These are phyloP conservation scores for Blumeriella jaapii DNA, from an alignment of 2,329 filamentous ascomycete species.

Conservation along the genomic window DNA sequence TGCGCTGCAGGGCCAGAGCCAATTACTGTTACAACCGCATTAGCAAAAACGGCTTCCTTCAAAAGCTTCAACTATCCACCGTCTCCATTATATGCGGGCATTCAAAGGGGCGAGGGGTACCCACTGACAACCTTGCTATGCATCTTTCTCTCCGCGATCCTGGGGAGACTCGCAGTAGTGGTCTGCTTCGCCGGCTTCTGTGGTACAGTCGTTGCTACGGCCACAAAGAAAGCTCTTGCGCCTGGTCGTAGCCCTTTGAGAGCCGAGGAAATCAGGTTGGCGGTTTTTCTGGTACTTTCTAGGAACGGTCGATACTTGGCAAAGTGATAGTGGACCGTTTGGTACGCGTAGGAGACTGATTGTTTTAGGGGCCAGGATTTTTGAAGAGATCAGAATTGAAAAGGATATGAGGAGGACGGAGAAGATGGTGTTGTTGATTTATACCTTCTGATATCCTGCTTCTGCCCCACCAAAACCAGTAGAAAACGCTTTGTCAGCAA, in stretches of 20 bases:
- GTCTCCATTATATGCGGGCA: neutral
- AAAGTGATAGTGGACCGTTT: no score
- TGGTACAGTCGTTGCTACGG: constrained; percentile 53
- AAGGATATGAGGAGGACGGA: no score
- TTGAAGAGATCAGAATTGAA: no score
- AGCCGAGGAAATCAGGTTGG: constrained; percentile 86
- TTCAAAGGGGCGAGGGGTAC: constrained; percentile 28
- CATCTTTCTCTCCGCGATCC: constrained; percentile 48
- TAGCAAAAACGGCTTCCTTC: no score
- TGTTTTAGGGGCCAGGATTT: no score
- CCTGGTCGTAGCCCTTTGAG: constrained; percentile 61
- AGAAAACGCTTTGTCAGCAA: no score
- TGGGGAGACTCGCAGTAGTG: constrained; percentile 19
- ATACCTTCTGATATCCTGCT: no score
- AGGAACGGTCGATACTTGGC: neutral
- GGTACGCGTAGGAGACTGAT: no score
- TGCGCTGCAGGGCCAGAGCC: constrained; percentile 96
- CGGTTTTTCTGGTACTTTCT: constrained; percentile 31
- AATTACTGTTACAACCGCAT: constrained; percentile 44
- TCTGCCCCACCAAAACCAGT: no score
- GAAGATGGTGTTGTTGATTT: no score
- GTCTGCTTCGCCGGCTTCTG: constrained; percentile 38
- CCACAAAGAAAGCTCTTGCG: constrained; percentile 60
- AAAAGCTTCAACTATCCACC: no score
- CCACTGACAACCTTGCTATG: constrained; percentile 85